These are phyloP conservation scores for Saccharomyces jurei DNA, from an alignment of 805 yeast genomes.

Conservation along the genomic window DNA sequence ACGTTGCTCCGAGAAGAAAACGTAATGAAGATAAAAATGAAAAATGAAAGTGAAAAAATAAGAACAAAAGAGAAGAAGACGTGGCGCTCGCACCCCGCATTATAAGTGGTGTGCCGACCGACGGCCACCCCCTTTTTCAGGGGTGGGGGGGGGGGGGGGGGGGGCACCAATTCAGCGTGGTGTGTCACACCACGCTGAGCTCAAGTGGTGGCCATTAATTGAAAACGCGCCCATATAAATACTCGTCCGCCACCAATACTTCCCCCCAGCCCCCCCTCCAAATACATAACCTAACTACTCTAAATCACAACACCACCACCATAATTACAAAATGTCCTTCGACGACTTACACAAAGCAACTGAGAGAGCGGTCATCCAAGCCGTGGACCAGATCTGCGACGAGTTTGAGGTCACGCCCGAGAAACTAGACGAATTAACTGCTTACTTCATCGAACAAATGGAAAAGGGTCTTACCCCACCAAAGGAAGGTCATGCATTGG, in stretches of 20 bases:
- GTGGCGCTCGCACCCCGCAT: neutral
- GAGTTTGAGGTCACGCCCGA: slow-evolving; percentile 22
- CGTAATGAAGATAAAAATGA: too few relatives aligned
- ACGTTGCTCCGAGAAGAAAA: neutral
- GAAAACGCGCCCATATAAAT: neutral
- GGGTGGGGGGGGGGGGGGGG: neutral
- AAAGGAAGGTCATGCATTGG: slow-evolving; percentile 19
- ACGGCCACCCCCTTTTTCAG: neutral
- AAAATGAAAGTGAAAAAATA: too few relatives aligned
- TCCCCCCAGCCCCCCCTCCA: neutral
- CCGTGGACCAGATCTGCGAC: slow-evolving; percentile 22
- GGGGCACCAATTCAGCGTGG: neutral
- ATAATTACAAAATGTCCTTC: slow-evolving; percentile 21
- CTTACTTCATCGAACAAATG: slow-evolving; percentile 53
- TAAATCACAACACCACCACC: neutral
- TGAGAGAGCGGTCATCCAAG: slow-evolving; percentile 16
- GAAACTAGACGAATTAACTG: slow-evolving; percentile 30
- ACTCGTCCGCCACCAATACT: neutral
- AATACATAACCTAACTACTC: neutral
- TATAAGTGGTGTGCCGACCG: neutral
- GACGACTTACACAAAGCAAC: slow-evolving; percentile 23
- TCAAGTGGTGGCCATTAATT: neutral
- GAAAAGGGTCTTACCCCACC: slow-evolving; percentile 43
- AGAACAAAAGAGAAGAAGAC: neutral
- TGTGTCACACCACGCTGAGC: neutral